Evolutionary conservation across 2,329 filamentous ascomycete genomes (phyloP).

Genomic region (Penicillium fuscoglaucum): DNA sequence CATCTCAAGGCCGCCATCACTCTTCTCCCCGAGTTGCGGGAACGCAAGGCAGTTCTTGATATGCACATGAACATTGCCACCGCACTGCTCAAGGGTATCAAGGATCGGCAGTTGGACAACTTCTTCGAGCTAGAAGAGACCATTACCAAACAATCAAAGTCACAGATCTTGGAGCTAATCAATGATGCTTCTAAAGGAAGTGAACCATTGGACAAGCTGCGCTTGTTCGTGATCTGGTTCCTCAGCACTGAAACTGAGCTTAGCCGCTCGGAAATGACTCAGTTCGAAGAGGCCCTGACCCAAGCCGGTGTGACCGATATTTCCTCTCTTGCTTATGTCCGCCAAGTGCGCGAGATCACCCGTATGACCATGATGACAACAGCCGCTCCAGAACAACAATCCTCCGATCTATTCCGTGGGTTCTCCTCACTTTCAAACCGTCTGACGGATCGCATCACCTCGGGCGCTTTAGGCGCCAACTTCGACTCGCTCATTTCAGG

Average conservation of each 20-base stretch:
- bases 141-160: constrained; percentile 85
- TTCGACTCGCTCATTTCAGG: constrained; percentile 93
- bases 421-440: constrained; percentile 90
- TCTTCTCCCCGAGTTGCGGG: constrained; percentile 82
- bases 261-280: constrained; percentile 75
- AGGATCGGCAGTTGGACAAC: constrained; percentile 91
- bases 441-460: constrained; percentile 90
- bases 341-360: constrained; percentile 88
- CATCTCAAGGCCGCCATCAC: constrained; percentile 97
- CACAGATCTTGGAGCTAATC: constrained; percentile 83
- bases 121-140: constrained; percentile 95
- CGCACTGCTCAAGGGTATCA: constrained; percentile 76
- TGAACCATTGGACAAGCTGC: constrained; percentile 82
- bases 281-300: constrained; percentile 81
- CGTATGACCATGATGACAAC: constrained; percentile 98
- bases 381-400: constrained; percentile 63
- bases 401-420: constrained; percentile 78
- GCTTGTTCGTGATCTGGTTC: constrained; percentile 96
- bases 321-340: constrained; percentile 78
- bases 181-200: constrained; percentile 79
- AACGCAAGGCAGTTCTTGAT: constrained; percentile 88
- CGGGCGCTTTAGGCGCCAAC: constrained; percentile 80
- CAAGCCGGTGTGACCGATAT: constrained; percentile 70
- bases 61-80: constrained; percentile 99
- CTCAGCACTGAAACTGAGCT: constrained; percentile 90